These are phyloP conservation scores for Paecilomyces sp. DNA, from an alignment of 2,329 filamentous ascomycete species.

Conservation along the genomic window DNA sequence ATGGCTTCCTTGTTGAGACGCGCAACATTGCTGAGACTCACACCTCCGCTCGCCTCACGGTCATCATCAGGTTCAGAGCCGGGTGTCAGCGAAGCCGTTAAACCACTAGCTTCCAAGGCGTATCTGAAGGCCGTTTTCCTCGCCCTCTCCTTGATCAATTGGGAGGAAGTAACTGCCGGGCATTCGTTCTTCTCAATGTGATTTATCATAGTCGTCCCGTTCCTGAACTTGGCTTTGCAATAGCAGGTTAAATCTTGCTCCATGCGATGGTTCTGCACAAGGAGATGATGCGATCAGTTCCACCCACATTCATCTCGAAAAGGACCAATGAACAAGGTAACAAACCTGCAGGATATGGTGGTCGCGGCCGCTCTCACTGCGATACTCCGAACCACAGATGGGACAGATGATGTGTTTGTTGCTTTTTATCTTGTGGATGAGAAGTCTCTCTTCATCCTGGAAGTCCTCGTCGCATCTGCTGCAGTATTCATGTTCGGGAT, in stretches of 20 bases:
- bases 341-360: slow-evolving; percentile 46
- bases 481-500: slow-evolving; percentile 35
- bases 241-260: slow-evolving; percentile 46
- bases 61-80: not conserved
- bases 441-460: slow-evolving; percentile 34
- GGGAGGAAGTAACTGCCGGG: slow-evolving; percentile 28
- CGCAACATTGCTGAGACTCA: slow-evolving; percentile 9
- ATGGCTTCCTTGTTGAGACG: slow-evolving; percentile 11
- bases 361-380: slow-evolving; percentile 44
- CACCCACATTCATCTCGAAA: not conserved
- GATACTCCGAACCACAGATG: slow-evolving; percentile 51
- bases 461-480: slow-evolving; percentile 39
- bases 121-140: slow-evolving; percentile 43
- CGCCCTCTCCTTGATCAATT: slow-evolving; percentile 43
- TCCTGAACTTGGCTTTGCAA: slow-evolving; percentile 42
- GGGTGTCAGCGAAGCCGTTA: not conserved
- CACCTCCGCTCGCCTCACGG: slow-evolving; percentile 15
- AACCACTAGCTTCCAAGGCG: slow-evolving; percentile 10
- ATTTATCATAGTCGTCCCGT: slow-evolving; percentile 42
- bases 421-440: slow-evolving; percentile 43
- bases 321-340: not conserved
- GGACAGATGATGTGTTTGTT: slow-evolving; percentile 48
- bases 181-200: slow-evolving; percentile 52
- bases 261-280: slow-evolving; percentile 39
- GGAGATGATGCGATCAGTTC: not conserved